Evolutionary conservation across 768 basidiomycete genomes (phyloP).

Genomic region (Mycena leptocephala): DNA sequence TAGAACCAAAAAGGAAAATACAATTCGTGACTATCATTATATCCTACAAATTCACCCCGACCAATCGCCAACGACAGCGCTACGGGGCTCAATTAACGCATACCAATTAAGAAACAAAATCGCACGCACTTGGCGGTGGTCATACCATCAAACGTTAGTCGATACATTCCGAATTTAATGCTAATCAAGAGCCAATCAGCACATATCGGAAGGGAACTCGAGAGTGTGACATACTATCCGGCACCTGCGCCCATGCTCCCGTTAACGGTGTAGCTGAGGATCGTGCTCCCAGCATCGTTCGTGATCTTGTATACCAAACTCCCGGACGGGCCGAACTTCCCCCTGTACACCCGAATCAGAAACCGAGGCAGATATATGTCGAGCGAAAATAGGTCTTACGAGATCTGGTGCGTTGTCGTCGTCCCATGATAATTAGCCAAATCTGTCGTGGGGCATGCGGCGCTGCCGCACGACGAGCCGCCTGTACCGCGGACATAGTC

Average conservation of each 20-base stretch:
- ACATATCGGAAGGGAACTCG: no score
- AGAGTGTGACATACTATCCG: constrained; percentile 27
- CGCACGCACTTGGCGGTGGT: constrained; percentile 28
- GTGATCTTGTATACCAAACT: constrained; percentile 30
- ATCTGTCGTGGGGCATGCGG: constrained; percentile 25
- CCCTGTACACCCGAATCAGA: background rate
- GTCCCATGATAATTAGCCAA: constrained; percentile 26
- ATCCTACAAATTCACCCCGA: background rate
- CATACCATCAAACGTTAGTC: constrained; percentile 33
- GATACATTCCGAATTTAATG: constrained; percentile 36
- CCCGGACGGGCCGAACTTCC: constrained; percentile 33
- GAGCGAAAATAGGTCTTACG: constrained; percentile 9
- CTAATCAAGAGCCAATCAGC: constrained; percentile 3
- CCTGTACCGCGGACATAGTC: constrained; percentile 43
- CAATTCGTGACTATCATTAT: background rate
- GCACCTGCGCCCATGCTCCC: constrained; percentile 33
- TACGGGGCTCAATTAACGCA: background rate
- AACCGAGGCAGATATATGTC: background rate
- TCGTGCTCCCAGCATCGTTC: constrained; percentile 24
- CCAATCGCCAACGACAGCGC: constrained; percentile 29
- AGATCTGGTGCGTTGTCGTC: constrained; percentile 30
- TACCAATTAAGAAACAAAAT: background rate
- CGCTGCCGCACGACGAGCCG: constrained; percentile 21
- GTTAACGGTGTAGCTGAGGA: constrained; percentile 32
- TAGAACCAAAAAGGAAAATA: no score